phyloP scores from a whole-genome alignment of 2,329 filamentous ascomycete species.

The Trematosphaeria pertusa region DNA sequence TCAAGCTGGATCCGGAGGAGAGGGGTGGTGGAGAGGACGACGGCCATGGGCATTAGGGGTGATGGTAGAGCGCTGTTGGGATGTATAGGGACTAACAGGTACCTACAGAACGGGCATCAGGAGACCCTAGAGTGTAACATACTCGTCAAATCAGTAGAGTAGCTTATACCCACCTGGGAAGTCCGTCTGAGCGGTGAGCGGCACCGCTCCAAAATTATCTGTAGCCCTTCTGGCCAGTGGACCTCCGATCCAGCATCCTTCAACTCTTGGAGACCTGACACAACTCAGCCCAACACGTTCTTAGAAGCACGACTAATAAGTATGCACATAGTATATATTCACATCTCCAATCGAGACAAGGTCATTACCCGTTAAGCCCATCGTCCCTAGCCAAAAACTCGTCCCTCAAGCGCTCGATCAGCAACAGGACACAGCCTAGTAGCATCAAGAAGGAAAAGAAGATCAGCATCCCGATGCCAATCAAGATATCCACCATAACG shows the following conservation, averaged over 20 bases:
- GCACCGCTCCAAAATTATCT: too few relatives aligned
- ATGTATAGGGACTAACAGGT: background rate
- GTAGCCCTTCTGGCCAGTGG: too few relatives aligned
- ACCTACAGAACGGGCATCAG: background rate
- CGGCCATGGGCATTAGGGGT: slow-evolving; percentile 77
- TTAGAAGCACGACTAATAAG: slow-evolving; percentile 15
- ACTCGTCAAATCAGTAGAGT: slow-evolving; percentile 1
- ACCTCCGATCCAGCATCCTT: too few relatives aligned
- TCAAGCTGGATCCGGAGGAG: slow-evolving; percentile 94
- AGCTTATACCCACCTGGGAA: too few relatives aligned
- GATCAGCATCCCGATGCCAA: slow-evolving; percentile 13
- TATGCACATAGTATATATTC: slow-evolving; percentile 29
- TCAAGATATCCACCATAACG: slow-evolving; percentile 15
- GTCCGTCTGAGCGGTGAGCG: too few relatives aligned
- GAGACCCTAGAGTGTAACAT: background rate
- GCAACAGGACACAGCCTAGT: slow-evolving; percentile 7
- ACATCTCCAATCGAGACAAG: slow-evolving; percentile 10
- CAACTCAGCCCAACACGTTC: too few relatives aligned
- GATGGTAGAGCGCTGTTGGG: background rate
- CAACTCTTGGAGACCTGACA: too few relatives aligned
- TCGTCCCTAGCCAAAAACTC: slow-evolving; percentile 3
- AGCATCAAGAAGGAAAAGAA: slow-evolving; percentile 12
- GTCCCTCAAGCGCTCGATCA: slow-evolving; percentile 3
- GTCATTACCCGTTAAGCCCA: slow-evolving; percentile 17
- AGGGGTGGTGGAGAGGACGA: slow-evolving; percentile 74